Conservation (phyloP, 1,284 basidiomycete species). For the Microbotryum intermedium region DNA sequence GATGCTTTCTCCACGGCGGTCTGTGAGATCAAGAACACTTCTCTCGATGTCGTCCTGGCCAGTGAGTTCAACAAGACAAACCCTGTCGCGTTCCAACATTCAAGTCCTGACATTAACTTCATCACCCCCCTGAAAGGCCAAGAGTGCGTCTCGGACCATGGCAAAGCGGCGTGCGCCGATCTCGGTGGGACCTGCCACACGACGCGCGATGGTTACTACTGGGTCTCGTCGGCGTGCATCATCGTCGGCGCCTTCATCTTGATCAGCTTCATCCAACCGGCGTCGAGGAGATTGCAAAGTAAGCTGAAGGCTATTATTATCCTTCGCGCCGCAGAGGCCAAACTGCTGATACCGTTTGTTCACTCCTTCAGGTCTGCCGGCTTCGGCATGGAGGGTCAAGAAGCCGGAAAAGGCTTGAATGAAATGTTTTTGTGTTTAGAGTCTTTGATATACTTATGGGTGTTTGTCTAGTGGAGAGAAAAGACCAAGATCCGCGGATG, state of each 20-base stretch:
- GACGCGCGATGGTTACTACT: conserved; percentile 86
- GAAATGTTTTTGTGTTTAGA: not conserved
- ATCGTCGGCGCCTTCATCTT: conserved; percentile 63
- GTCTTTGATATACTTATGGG: not conserved
- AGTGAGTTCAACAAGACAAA: no score
- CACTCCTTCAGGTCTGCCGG: conserved; percentile 15
- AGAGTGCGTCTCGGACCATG: conserved; percentile 84
- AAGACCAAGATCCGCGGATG: no score
- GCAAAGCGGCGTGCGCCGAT: conserved; percentile 66
- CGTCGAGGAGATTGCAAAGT: conserved; percentile 77
- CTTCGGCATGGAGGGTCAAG: conserved; percentile 28
- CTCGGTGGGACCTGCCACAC: conserved; percentile 72
- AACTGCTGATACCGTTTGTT: not conserved
- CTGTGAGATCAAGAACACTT: conserved; percentile 57
- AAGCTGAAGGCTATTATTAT: conserved; percentile 35
- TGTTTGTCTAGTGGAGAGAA: no score
- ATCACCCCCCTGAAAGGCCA: conserved; percentile 45
- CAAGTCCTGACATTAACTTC: no score
- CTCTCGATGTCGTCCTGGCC: conserved; percentile 34
- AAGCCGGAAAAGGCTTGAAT: not conserved
- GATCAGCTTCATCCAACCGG: conserved; percentile 70
- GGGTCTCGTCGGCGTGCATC: conserved; percentile 71
- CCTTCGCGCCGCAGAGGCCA: no score
- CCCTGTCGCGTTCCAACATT: no score
- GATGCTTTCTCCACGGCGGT: conserved; percentile 75